Base-by-base conservation (phyloP, 2,329 filamentous ascomycete species). In the Penicillium sp. region DNA sequence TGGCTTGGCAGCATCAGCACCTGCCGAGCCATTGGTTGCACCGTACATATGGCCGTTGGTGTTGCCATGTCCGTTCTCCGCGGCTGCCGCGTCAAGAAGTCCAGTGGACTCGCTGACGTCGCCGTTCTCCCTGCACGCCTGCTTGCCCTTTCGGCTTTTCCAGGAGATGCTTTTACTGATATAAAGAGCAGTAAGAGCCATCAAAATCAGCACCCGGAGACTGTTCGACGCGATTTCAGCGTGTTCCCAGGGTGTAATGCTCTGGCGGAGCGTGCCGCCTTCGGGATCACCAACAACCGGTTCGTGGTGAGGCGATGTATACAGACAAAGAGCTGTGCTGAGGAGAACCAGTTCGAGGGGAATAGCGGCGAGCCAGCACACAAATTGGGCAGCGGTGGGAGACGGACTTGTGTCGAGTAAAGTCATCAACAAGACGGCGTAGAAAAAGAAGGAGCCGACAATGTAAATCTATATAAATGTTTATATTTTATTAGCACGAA, bases 351-450 rank as follows among this genome's bases (percentile, higher is more conserved):
- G 59, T 67, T 98, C 93, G 52, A 89, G 78, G 26, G 80, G 67
- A n/a, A 89, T 66, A 26, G 84, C 84, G 38, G 89, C 70, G 37
- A 77, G 66, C 93, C 93, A 98, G 59, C 88, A 83, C 40, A 85
- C 70, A 47, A 91, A 79, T 69, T 96, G 90, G 45, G 88, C 83
- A 40, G 83, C 74, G 43, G 85, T 90, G 0, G 93, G 93, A 9
- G 87, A 87, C 32, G 88, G 84, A 53, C 81, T 83, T 63, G 86
- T 86, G 67, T 96, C 90, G 61, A 95, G 77, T 48, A 97, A 79
- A 28, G 90, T 90, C 62, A 96, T 85, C 56, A 94, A 78, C 56
- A 95, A 80, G 57, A 95, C 84, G 43, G 87, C 79, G 73, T 94
- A 93, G 54, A 93, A 82, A 75, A 95, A 95, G 56, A 90, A 86